Conservation (phyloP, 2,329 filamentous ascomycete genomes). For the Meredithiella fracta region DNA sequence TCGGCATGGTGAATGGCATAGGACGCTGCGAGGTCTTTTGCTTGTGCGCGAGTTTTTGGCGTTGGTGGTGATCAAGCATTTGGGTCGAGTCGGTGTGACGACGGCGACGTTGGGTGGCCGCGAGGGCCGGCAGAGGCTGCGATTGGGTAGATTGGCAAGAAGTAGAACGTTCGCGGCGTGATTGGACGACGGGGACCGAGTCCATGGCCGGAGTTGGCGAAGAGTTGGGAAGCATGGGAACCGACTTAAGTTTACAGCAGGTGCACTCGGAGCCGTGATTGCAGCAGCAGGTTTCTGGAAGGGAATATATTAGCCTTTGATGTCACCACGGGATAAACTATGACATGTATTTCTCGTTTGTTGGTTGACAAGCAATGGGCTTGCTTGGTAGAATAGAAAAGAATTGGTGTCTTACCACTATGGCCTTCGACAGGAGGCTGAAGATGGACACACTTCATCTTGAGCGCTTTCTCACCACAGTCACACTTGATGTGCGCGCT, state of each 20-base stretch:
- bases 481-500: conserved; percentile 92
- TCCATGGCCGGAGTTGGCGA: conserved; percentile 5
- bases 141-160: conserved; percentile 13
- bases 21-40: conserved; percentile 21
- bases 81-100: conserved; percentile 10
- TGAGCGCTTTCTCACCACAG: conserved; percentile 68
- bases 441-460: conserved; percentile 47
- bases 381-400: neutral
- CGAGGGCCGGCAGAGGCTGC: conserved; percentile 4
- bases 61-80: conserved; percentile 38
- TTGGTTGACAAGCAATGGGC: neutral
- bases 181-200: conserved; percentile 13
- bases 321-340: neutral
- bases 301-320: conserved; percentile 5
- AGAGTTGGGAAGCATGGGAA: conserved; percentile 33
- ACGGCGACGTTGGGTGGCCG: conserved; percentile 10
- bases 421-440: conserved; percentile 41
- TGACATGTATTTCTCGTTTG: too few species aligned
- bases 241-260: conserved; percentile 48
- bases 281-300: conserved; percentile 49
- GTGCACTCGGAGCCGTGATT: conserved; percentile 52
- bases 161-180: conserved; percentile 11
- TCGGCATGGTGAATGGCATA: conserved; percentile 1
- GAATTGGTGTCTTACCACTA: conserved; percentile 34
- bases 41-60: conserved; percentile 46